Percentiles rank a stretch among this genome's conserved stretches.
Evolutionary conservation across 2,329 filamentous ascomycete genomes (phyloP).

Genomic region (Arthrinium phaeospermum): DNA sequence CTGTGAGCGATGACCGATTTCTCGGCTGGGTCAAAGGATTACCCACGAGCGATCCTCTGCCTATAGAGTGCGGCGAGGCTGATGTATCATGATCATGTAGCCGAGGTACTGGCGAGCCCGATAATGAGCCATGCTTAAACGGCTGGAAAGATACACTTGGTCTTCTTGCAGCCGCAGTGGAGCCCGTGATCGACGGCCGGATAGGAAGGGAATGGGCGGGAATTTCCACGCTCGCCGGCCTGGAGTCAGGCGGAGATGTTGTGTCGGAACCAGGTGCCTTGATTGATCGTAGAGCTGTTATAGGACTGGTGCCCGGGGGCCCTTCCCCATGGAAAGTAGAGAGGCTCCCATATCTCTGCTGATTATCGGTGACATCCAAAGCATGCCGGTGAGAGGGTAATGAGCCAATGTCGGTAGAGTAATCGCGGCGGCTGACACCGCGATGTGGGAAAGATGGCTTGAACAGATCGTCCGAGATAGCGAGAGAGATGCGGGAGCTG

Average conservation of each 20-base stretch:
- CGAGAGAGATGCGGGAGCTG: slow-evolving; percentile 87
- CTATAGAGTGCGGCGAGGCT: slow-evolving; percentile 60
- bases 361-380: slow-evolving; percentile 60
- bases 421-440: slow-evolving; percentile 44
- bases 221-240: slow-evolving; percentile 51
- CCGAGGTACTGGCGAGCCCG: slow-evolving; percentile 75
- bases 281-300: slow-evolving; percentile 79
- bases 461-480: slow-evolving; percentile 86
- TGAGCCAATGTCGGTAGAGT: slow-evolving; percentile 69
- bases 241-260: slow-evolving; percentile 62
- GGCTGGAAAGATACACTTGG: slow-evolving; percentile 91
- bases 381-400: slow-evolving; percentile 67
- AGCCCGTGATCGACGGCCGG: slow-evolving; percentile 46
- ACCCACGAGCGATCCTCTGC: slow-evolving; percentile 52
- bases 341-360: slow-evolving; percentile 86
- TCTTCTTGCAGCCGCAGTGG: slow-evolving; percentile 66
- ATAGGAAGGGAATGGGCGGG: slow-evolving; percentile 62
- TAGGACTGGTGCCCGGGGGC: slow-evolving; percentile 79
- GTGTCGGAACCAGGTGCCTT: slow-evolving; percentile 65
- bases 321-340: slow-evolving; percentile 88
- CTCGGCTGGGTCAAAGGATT: slow-evolving; percentile 61
- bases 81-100: slow-evolving; percentile 56
- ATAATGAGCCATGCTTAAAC: slow-evolving; percentile 96
- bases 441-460: slow-evolving; percentile 74
- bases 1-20: slow-evolving; percentile 75